Percentiles rank a stretch among this genome's conserved stretches.
phyloP scores from a whole-genome alignment of 2,329 filamentous ascomycete species.

The Aspergillus glaucus region DNA sequence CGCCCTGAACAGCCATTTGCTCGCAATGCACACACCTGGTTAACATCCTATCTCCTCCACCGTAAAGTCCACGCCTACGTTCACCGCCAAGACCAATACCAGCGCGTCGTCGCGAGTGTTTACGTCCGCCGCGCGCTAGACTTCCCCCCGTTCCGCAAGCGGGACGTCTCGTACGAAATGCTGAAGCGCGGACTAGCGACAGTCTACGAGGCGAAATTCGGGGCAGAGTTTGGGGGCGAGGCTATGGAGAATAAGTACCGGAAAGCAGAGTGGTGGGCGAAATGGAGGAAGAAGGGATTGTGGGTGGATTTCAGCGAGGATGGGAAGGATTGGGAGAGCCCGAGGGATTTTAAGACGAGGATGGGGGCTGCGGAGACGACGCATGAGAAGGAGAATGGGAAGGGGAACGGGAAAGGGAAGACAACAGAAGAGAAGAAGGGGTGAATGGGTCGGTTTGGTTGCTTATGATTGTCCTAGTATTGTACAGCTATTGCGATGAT shows the following conservation, averaged over 20 bases:
- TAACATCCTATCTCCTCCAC: slow-evolving; percentile 65
- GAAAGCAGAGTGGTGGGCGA: slow-evolving; percentile 51
- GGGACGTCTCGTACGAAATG: slow-evolving; percentile 87
- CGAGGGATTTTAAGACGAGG: slow-evolving; percentile 74
- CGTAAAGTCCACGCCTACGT: slow-evolving; percentile 75
- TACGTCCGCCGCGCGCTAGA: slow-evolving; percentile 55
- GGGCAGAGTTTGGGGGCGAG: slow-evolving; percentile 76
- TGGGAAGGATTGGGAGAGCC: slow-evolving; percentile 64
- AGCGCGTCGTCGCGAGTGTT: slow-evolving; percentile 80
- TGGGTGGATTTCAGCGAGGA: slow-evolving; percentile 58
- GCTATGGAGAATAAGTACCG: slow-evolving; percentile 46
- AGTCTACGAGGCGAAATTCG: slow-evolving; percentile 86
- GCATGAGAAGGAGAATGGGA: slow-evolving; percentile 21
- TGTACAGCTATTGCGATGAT: neutral
- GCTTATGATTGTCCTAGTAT: neutral
- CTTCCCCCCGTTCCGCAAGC: slow-evolving; percentile 48
- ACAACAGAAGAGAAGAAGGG: slow-evolving; percentile 5
- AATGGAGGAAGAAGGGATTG: slow-evolving; percentile 60
- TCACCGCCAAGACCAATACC: slow-evolving; percentile 84
- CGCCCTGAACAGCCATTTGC: slow-evolving; percentile 77
- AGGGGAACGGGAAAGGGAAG: slow-evolving; percentile 5
- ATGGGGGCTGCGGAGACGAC: slow-evolving; percentile 40
- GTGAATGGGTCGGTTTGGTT: slow-evolving; percentile 1
- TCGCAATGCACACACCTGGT: slow-evolving; percentile 72
- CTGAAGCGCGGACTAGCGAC: slow-evolving; percentile 77